These are phyloP conservation scores for Pugionium cornutum DNA, from an alignment of 345 rosid species.

Conservation along the genomic window DNA sequence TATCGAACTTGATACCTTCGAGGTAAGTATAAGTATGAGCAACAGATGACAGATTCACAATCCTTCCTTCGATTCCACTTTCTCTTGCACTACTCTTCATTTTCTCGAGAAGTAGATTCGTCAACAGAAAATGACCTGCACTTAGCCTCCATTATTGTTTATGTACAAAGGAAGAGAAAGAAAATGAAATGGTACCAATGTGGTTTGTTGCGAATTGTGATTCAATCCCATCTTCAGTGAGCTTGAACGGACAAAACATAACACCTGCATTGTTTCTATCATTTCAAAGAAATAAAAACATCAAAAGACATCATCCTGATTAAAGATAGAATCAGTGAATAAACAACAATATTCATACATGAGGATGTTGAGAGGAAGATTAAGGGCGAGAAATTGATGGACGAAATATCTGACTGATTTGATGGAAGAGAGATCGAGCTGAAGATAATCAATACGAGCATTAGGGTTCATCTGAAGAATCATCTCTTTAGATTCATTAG, in stretches of 20 bases:
- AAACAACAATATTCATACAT: conserved; percentile 45
- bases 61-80: conserved; percentile 74
- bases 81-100: conserved; percentile 65
- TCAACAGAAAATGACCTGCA: conserved; percentile 86
- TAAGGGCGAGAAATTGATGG: conserved; percentile 50
- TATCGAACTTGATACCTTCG: conserved; percentile 60
- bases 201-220: conserved; percentile 80
- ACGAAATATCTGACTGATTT: conserved; percentile 59
- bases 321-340: neutral
- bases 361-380: conserved; percentile 73
- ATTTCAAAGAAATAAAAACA: conserved; percentile 12
- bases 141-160: neutral
- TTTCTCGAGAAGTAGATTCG: conserved; percentile 76
- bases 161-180: too few species aligned
- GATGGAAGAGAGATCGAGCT: conserved; percentile 61
- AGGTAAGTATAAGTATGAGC: conserved; percentile 71
- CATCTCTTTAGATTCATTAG: conserved; percentile 56
- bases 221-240: conserved; percentile 73
- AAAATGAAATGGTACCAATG: conserved; percentile 47
- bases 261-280: conserved; percentile 85
- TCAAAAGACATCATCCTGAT: neutral
- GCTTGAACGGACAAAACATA: conserved; percentile 82
- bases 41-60: conserved; percentile 83
- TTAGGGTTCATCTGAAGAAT: conserved; percentile 44
- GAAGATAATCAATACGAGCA: conserved; percentile 56